Conservation (phyloP, 2,329 filamentous ascomycete species). For the Gaeumannomyces tritici region DNA sequence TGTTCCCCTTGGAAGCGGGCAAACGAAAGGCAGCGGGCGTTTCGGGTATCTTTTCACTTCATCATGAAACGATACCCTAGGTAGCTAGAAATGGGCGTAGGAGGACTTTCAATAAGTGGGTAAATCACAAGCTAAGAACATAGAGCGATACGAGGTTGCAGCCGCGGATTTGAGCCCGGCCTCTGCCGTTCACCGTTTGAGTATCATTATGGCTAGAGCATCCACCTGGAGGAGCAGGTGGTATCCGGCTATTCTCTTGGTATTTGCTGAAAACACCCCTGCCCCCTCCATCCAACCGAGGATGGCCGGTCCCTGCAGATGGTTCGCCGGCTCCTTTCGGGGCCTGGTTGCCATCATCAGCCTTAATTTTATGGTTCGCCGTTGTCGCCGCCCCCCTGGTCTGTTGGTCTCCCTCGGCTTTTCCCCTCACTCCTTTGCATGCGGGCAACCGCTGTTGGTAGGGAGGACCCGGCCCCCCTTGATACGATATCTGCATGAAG, state of each 20-base stretch:
- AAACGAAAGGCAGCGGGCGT: neutral
- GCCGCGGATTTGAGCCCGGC: neutral
- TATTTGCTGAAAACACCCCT: neutral
- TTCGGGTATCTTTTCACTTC: neutral
- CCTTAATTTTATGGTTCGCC: neutral
- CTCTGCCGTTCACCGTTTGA: neutral
- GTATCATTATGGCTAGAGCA: neutral
- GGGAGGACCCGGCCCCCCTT: too few relatives aligned
- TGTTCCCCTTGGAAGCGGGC: neutral
- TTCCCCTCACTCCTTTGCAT: neutral
- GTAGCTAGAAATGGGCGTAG: neutral
- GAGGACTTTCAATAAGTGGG: neutral
- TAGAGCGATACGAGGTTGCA: neutral
- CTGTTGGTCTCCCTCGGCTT: neutral
- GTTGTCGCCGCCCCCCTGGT: too few relatives aligned
- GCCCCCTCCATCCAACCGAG: too few relatives aligned
- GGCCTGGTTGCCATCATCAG: too few relatives aligned
- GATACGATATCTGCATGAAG: neutral
- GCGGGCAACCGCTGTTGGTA: too few relatives aligned
- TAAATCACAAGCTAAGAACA: neutral
- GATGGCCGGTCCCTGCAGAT: neutral
- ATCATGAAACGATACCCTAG: neutral
- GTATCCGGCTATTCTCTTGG: neutral
- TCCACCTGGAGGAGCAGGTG: neutral
- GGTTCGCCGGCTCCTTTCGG: too few relatives aligned